Base-by-base conservation (phyloP, 768 basidiomycete species). In the Pholiota microspora region DNA sequence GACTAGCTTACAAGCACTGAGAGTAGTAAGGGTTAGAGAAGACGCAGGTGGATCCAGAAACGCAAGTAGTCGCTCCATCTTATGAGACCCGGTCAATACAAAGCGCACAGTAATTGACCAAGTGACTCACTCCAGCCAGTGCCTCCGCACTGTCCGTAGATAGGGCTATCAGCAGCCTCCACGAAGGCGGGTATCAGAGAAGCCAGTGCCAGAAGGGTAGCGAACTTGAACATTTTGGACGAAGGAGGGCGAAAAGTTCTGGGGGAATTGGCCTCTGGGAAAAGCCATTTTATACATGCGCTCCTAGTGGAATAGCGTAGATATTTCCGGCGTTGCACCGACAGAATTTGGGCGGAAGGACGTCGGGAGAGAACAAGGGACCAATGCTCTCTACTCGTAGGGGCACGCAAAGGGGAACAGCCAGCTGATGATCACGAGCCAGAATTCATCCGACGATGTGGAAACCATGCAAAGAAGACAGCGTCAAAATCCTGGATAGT, bases 81-180 rank as follows among this genome's bases (percentile, higher is more conserved):
- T 27, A 28, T 44, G 23, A 23, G 40, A 42, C 8, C 8, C 6
- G 4, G 21, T 42, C 40, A 42, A 21, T 42, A 18, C 16, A 8
- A 23, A 9, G n/a, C 12, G 21, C 21, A 42, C 3, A 23, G 9
- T 42, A 10, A 10, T 42, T 23, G 9, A 24, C 10, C 28, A n/a
- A 40, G 24, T 28, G 18, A 71, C 78, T 55, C 67, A 82, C 79
- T 67, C 78, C 79, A 80, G 51, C 66, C 69, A 51, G 71, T 70
- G 36, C 81, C 82, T 64, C 81, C 81, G 60, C 82, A 85, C 61
- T 84, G 83, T 7, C 73, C 78, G 45, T 67, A 84, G 31, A 77
- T 45, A 13, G 76, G 69, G 29, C 40, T 42, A 3, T 69, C 61
- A 46, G 75, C 72, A 50, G 79, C 82, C 49, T 65, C 58, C 29